Base-by-base conservation (phyloP, 192 early-diverging fungal species). In the Podila verticillata region DNA sequence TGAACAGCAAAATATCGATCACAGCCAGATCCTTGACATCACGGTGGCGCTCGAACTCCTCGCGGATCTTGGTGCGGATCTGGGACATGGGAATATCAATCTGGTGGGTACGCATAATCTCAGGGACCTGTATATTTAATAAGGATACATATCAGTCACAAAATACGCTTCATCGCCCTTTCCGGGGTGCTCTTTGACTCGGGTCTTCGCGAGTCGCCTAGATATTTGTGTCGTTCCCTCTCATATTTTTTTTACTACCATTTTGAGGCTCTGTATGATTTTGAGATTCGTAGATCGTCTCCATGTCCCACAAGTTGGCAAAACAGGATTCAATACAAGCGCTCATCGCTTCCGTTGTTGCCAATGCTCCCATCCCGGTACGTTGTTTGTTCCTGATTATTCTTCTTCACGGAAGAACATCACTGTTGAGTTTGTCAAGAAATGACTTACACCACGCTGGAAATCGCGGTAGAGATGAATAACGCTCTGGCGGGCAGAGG, bases 21-120 rank as follows among this genome's bases (percentile, higher is more conserved):
- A 92, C 86, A 32, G 86, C 84, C 30, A 92, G 81, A 81, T 98
- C 90, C 19, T 87, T 85, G 47, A 96, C 92, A 79, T 87, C 88
- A 60, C 92, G 90, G 77, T 96, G 89, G 71, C 92, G 92, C 65
- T 96, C 95, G 82, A 96, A 98, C 66, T 97, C 87, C 80, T 96
- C 91, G 72, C 95, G 89, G 56, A 98, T 93, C 86, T 95, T 94
- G 51, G 92, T 84, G 60, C 94, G 91, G 56, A 96, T 86, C 34
- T 86, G 84, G 35, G 87, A 83, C 69, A 89, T 82, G 26, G 95
- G 90, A 68, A 96, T 59, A 75, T 91, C 91, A 63, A 96, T 81
- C 73, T 93, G 88, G 81, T 93, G 94, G 59, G 87, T 70, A 34
- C 87, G 84, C 82, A 93, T 90, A 65, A 94, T 91, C 54, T 91